A percentile compares a stretch with the other conserved stretches of the same genome.
These are phyloP conservation scores for Coemansia sp. DNA, from an alignment of 192 early-diverging fungal species.

Conservation along the genomic window DNA sequence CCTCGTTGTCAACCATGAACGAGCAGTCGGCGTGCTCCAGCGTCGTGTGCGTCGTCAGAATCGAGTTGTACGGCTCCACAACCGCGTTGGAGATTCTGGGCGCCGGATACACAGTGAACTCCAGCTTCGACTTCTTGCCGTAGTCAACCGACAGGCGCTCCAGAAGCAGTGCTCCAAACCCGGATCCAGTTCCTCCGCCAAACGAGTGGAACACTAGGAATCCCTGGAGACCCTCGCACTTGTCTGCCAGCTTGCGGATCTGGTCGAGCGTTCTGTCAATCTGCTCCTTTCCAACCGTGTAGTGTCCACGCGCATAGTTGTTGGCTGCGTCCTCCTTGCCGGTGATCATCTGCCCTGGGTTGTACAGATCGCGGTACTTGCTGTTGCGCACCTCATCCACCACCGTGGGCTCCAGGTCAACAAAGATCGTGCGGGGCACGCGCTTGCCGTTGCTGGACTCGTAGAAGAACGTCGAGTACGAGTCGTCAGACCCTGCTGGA, in stretches of 20 bases:
- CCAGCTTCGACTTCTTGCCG: slow-evolving; percentile 99
- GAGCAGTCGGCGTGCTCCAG: slow-evolving; percentile 98
- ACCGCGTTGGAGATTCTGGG: slow-evolving; percentile 96
- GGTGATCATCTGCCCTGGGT: slow-evolving; percentile 97
- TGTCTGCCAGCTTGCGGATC: slow-evolving; percentile 96
- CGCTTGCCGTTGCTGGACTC: slow-evolving; percentile 99
- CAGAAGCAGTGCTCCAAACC: slow-evolving; percentile 95
- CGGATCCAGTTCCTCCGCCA: slow-evolving; percentile 98
- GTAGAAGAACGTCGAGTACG: slow-evolving; percentile 99
- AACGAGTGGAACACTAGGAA: slow-evolving; percentile 99
- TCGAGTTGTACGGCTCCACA: slow-evolving; percentile 99
- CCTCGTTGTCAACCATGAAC: slow-evolving; percentile 99
- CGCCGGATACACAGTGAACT: slow-evolving; percentile 99
- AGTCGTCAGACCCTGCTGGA: slow-evolving; percentile 65
- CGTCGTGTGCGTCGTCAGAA: slow-evolving; percentile 98
- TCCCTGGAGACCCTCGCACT: slow-evolving; percentile 97
- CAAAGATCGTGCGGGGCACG: slow-evolving; percentile 98
- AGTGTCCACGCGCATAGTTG: slow-evolving; percentile 99
- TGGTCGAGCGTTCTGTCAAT: slow-evolving; percentile 96
- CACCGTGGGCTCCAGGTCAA: slow-evolving; percentile 94
- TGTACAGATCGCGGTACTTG: slow-evolving; percentile 92
- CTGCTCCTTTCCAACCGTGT: slow-evolving; percentile 99
- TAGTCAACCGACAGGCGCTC: slow-evolving; percentile 99
- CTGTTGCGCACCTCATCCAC: slow-evolving; percentile 98
- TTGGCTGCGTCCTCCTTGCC: slow-evolving; percentile 99